These are phyloP conservation scores for Nothophytophthora sp. DNA, from an alignment of 352 stramenopile genomes.

Conservation along the genomic window DNA sequence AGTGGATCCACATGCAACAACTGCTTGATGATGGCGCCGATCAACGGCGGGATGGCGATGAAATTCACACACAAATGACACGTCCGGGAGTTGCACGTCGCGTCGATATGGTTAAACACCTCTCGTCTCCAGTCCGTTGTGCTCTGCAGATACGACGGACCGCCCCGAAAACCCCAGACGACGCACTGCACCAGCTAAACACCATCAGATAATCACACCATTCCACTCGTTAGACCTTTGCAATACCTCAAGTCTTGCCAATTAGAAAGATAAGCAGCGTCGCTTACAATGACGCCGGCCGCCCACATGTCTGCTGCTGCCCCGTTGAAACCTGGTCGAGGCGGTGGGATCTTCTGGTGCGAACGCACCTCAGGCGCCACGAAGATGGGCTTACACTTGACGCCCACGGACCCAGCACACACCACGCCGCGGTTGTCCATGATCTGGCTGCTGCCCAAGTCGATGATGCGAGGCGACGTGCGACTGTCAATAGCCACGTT, in stretches of 20 bases:
- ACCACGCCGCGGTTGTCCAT: conserved; percentile 69
- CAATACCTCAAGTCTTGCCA: too few species aligned
- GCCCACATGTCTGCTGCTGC: conserved; percentile 77
- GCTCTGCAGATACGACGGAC: conserved; percentile 56
- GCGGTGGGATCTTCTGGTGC: conserved; percentile 54
- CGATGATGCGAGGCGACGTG: conserved; percentile 64
- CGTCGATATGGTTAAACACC: conserved; percentile 80
- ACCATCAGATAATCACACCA: conserved; percentile 4
- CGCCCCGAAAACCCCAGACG: conserved; percentile 78
- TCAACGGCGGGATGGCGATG: conserved; percentile 74
- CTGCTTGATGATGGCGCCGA: conserved; percentile 77
- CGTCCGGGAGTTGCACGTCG: conserved; percentile 44
- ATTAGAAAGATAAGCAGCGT: background rate
- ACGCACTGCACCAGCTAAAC: conserved; percentile 78
- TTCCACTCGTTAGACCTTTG: conserved; percentile 3
- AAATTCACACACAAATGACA: conserved; percentile 83
- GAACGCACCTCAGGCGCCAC: conserved; percentile 71
- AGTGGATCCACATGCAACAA: conserved; percentile 73
- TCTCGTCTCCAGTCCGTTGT: conserved; percentile 72
- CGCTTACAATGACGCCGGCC: conserved; percentile 77
- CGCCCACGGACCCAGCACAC: conserved; percentile 58
- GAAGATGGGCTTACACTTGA: conserved; percentile 86
- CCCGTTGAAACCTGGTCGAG: conserved; percentile 75
- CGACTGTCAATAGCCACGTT: conserved; percentile 79
- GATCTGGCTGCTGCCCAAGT: conserved; percentile 78